These are phyloP conservation scores for Ajuga chamaepitys DNA, from an alignment of 257 asterid genomes.

Conservation along the genomic window DNA sequence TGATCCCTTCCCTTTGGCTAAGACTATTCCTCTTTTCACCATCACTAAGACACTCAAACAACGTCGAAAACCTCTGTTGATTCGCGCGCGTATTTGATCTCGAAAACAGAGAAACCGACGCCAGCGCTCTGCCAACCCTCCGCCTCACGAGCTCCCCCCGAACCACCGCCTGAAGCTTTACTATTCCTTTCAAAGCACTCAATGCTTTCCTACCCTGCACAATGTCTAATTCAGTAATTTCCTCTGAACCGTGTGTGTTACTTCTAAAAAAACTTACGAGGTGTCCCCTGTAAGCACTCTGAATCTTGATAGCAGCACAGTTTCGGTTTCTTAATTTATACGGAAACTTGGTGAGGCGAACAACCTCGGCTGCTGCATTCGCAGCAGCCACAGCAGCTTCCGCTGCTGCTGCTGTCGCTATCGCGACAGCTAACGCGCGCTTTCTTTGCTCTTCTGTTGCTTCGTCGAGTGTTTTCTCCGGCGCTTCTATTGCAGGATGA, in stretches of 20 bases:
- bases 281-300: constrained; percentile 61
- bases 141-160: constrained; percentile 70
- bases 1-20: constrained; percentile 26
- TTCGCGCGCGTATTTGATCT: constrained; percentile 22
- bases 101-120: constrained; percentile 13
- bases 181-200: constrained; percentile 70
- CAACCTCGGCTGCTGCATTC: constrained; percentile 85
- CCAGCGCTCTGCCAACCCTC: constrained; percentile 20
- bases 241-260: background rate
- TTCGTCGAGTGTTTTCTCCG: constrained; percentile 38
- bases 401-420: constrained; percentile 86
- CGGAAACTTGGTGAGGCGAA: constrained; percentile 55
- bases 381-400: constrained; percentile 92
- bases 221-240: background rate
- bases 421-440: constrained; percentile 63
- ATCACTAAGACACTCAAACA: constrained; percentile 31
- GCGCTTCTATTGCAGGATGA: constrained; percentile 51
- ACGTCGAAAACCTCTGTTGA: constrained; percentile 31
- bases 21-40: constrained; percentile 35
- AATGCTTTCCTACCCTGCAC: constrained; percentile 73
- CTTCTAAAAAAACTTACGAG: constrained; percentile 46
- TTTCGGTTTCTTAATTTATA: constrained; percentile 17
- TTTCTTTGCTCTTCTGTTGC: constrained; percentile 68
- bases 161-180: constrained; percentile 77
- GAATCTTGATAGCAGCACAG: constrained; percentile 53